These are phyloP conservation scores for Botryosphaeria dothidea DNA, from an alignment of 2,329 filamentous ascomycete genomes.

Conservation along the genomic window DNA sequence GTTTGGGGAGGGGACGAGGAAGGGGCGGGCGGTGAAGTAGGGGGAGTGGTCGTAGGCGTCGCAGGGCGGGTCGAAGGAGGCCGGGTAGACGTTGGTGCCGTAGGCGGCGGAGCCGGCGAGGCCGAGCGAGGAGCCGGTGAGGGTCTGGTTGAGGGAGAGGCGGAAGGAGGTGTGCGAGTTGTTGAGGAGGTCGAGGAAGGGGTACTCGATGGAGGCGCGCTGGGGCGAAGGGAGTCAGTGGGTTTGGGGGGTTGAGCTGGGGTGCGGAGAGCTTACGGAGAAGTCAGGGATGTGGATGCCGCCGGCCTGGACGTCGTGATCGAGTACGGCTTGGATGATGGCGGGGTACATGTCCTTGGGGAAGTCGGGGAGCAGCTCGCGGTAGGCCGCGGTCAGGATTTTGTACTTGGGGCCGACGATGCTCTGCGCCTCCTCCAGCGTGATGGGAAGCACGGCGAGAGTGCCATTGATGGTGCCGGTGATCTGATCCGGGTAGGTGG, in stretches of 20 bases:
- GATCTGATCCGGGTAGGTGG: conserved; percentile 48
- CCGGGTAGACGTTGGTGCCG: conserved; percentile 46
- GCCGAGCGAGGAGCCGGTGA: conserved; percentile 48
- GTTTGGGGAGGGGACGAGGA: conserved; percentile 22
- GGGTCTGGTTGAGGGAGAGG: conserved; percentile 51
- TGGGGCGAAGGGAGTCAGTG: conserved; percentile 29
- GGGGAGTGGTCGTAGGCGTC: conserved; percentile 46
- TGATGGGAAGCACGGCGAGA: conserved; percentile 53
- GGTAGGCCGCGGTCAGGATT: conserved; percentile 54
- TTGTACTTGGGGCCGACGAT: conserved; percentile 52
- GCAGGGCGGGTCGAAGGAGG: conserved; percentile 50
- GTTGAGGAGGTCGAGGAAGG: conserved; percentile 55
- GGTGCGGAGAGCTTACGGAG: conserved; percentile 39
- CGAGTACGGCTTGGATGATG: conserved; percentile 51
- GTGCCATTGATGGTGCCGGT: conserved; percentile 59
- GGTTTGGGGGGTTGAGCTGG: background rate
- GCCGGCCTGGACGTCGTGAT: conserved; percentile 53
- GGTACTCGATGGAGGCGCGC: conserved; percentile 56
- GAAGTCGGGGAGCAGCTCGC: conserved; percentile 50
- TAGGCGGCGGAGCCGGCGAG: conserved; percentile 49
- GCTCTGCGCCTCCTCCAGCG: conserved; percentile 47
- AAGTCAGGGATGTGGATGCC: conserved; percentile 50
- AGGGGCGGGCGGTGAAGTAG: conserved; percentile 23
- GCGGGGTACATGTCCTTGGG: conserved; percentile 56
- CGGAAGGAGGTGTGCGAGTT: conserved; percentile 55